Percentiles rank a stretch among this genome's conserved stretches.
Evolutionary conservation across 2,329 filamentous ascomycete genomes (phyloP).

Genomic region (Leptographium wingfieldii): DNA sequence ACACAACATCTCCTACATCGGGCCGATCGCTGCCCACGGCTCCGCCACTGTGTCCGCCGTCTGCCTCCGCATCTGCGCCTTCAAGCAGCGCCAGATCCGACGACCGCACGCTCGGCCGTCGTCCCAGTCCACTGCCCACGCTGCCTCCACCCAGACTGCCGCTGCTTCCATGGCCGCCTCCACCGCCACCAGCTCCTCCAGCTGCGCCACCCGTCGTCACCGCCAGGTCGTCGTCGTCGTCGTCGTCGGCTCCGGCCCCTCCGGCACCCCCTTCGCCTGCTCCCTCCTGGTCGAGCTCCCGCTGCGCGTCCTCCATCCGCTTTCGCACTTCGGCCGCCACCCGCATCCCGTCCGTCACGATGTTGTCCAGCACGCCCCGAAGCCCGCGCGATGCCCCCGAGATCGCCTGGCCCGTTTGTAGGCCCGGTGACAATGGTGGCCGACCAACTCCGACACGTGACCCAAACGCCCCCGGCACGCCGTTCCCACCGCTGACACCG

Average conservation of each 20-base stretch:
- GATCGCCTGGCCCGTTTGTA: constrained; percentile 5
- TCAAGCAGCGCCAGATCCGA: constrained; percentile 60
- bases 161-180: background rate
- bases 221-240: constrained; percentile 46
- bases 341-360: constrained; percentile 93
- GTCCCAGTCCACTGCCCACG: constrained; percentile 1
- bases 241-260: constrained; percentile 33
- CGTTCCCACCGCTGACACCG: background rate
- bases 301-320: constrained; percentile 90
- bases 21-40: constrained; percentile 13
- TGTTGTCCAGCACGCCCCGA: constrained; percentile 88
- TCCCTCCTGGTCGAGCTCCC: constrained; percentile 68
- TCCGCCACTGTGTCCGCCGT: constrained; percentile 20
- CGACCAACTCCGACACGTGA: background rate
- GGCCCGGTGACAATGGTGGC: constrained; percentile 30
- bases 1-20: background rate
- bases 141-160: constrained; percentile 10
- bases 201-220: constrained; percentile 5
- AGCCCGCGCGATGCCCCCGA: constrained; percentile 59
- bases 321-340: constrained; percentile 86
- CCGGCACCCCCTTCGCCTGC: constrained; percentile 15
- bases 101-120: constrained; percentile 42
- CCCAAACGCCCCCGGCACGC: constrained; percentile 14
- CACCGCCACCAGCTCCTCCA: background rate
- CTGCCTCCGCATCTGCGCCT: constrained; percentile 60